Evolutionary conservation across 2,329 filamentous ascomycete species (phyloP).

Genomic region (Colletotrichum sp.): DNA sequence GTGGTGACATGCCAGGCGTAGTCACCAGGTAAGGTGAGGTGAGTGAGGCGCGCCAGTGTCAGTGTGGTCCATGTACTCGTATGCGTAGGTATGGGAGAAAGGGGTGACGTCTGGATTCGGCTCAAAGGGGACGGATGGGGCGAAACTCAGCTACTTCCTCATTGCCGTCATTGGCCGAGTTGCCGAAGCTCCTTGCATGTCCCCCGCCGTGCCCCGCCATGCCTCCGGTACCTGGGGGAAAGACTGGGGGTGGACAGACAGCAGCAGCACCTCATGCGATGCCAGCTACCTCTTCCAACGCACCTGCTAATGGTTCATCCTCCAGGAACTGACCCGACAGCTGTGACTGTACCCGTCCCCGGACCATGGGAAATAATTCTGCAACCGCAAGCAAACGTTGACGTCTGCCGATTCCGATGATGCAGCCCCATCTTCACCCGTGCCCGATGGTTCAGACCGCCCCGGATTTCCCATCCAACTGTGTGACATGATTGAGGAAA

Average conservation of each 20-base stretch:
- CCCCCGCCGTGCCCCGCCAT: slow-evolving; percentile 20
- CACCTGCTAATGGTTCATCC: background rate
- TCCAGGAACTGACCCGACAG: background rate
- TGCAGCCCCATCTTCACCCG: background rate
- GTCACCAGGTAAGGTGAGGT: background rate
- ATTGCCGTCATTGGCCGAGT: slow-evolving; percentile 51
- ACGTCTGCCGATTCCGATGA: slow-evolving; percentile 11
- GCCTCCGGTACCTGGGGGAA: background rate
- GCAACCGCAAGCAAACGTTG: background rate
- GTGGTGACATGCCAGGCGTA: background rate
- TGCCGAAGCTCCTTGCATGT: slow-evolving; percentile 38
- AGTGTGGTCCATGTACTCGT: background rate
- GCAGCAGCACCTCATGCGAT: background rate
- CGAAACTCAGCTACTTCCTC: slow-evolving; percentile 17
- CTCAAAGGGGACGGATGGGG: slow-evolving; percentile 36
- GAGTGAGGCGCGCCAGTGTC: background rate
- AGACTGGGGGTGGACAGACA: background rate
- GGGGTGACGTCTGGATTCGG: slow-evolving; percentile 31
- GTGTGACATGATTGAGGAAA: background rate
- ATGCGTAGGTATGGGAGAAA: background rate
- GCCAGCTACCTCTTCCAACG: background rate
- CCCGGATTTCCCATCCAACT: background rate
- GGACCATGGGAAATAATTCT: slow-evolving; percentile 5
- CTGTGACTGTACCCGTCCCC: background rate
- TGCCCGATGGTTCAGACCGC: background rate